A percentile compares a stretch with the other conserved stretches of the same genome.
phyloP scores from a whole-genome alignment of 176 grass and related monocot genomes.

The Cenchrus purpureus region DNA sequence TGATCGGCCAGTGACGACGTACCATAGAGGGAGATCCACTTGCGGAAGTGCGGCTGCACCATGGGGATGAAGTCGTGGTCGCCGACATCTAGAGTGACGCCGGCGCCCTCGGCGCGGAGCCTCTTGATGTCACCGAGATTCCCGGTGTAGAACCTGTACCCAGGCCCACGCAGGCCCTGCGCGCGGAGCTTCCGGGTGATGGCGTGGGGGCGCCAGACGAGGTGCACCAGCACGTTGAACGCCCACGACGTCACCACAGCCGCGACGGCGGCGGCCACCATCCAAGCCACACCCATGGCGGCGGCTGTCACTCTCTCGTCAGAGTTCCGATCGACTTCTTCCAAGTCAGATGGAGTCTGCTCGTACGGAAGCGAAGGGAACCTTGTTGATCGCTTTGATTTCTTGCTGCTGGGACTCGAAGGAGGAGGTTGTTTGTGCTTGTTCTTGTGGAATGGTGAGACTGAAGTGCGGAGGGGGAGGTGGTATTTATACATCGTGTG shows the following conservation, averaged over 20 bases:
- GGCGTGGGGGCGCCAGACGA: slow-evolving; percentile 50
- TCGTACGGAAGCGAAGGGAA: too few relatives aligned
- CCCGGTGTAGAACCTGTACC: slow-evolving; percentile 44
- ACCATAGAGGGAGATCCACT: slow-evolving; percentile 60
- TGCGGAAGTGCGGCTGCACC: slow-evolving; percentile 52
- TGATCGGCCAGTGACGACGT: neutral
- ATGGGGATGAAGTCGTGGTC: slow-evolving; percentile 56
- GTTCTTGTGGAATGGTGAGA: neutral
- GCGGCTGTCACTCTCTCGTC: neutral
- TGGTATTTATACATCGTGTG: neutral
- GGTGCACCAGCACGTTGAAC: slow-evolving; percentile 40
- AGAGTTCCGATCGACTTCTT: too few relatives aligned
- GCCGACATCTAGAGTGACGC: slow-evolving; percentile 15
- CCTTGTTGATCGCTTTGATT: too few relatives aligned
- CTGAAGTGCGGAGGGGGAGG: neutral
- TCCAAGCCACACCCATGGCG: slow-evolving; percentile 21
- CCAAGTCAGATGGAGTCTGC: too few relatives aligned
- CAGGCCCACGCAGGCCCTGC: slow-evolving; percentile 59
- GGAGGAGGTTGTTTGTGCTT: too few relatives aligned
- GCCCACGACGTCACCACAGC: slow-evolving; percentile 27
- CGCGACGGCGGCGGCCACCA: neutral
- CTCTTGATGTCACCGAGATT: slow-evolving; percentile 54
- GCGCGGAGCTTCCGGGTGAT: slow-evolving; percentile 19
- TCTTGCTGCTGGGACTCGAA: too few relatives aligned
- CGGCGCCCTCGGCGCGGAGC: slow-evolving; percentile 30